Evolutionary conservation across 2,329 filamentous ascomycete species (phyloP).

Genomic region (Fusarium acutatum): DNA sequence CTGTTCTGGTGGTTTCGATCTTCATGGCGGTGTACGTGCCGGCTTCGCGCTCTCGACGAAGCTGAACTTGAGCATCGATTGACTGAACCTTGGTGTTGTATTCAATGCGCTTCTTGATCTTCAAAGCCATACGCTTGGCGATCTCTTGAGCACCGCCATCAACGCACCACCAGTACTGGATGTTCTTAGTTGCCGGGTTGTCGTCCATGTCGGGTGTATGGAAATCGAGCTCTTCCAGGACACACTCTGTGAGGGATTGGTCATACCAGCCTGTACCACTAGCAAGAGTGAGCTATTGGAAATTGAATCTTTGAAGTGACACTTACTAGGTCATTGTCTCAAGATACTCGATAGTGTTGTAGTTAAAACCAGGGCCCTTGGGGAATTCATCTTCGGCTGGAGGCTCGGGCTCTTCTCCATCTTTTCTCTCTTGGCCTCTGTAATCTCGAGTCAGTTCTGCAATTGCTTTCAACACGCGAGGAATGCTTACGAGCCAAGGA

Average conservation of each 20-base stretch:
- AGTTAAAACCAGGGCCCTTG: rapidly evolving
- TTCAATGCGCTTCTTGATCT: neutral
- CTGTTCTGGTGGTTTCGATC: neutral
- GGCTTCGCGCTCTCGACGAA: neutral
- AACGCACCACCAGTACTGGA: neutral
- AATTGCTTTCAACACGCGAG: too few species aligned
- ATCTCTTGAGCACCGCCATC: neutral
- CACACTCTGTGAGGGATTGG: neutral
- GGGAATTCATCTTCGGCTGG: rapidly evolving
- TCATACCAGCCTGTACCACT: neutral
- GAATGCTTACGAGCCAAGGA: neutral
- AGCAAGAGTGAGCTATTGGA: neutral
- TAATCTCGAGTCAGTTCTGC: neutral
- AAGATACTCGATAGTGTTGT: neutral
- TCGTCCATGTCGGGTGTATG: neutral
- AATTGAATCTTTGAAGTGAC: rapidly evolving
- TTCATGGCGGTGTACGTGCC: neutral
- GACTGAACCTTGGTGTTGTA: neutral
- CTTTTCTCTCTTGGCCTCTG: rapidly evolving
- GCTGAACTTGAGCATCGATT: neutral
- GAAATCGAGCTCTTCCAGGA: neutral
- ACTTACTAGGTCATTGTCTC: neutral
- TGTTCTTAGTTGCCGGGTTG: rapidly evolving
- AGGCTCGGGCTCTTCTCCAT: rapidly evolving
- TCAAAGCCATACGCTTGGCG: neutral